Evolutionary conservation across 2,329 filamentous ascomycete genomes (phyloP).

Genomic region (Fusarium sp.): DNA sequence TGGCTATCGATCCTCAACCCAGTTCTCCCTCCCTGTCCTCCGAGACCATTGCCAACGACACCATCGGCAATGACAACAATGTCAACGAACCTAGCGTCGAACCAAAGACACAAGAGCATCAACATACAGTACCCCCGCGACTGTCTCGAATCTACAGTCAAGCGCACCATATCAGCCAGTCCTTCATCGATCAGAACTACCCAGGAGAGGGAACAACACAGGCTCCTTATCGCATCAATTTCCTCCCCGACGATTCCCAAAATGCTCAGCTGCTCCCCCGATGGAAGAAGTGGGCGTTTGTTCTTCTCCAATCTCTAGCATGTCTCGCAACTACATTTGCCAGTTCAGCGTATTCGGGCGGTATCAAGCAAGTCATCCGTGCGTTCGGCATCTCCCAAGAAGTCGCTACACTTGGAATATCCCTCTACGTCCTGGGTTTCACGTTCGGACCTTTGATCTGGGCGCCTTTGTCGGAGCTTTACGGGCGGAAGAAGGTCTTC

Average conservation of each 20-base stretch:
- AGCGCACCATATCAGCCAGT: background rate
- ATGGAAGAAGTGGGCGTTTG: conserved; percentile 72
- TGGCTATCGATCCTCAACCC: background rate
- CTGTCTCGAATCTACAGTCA: background rate
- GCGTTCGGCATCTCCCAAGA: conserved; percentile 64
- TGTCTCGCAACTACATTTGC: conserved; percentile 76
- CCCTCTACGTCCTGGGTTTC: conserved; percentile 71
- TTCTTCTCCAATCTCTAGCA: conserved; percentile 62
- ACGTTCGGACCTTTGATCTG: conserved; percentile 70
- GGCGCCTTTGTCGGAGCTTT: conserved; percentile 73
- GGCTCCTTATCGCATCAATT: conserved; percentile 75
- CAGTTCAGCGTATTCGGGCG: conserved; percentile 73
- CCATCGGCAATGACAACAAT: background rate
- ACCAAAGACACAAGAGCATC: background rate
- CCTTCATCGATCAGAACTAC: conserved; percentile 51
- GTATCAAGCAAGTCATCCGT: conserved; percentile 61
- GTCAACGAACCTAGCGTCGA: background rate
- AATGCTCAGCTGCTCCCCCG: conserved; percentile 70
- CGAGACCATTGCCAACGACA: background rate
- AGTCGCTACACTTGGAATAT: conserved; percentile 69
- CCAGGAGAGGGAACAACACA: conserved; percentile 70
- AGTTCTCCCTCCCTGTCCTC: background rate
- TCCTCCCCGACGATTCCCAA: conserved; percentile 71
- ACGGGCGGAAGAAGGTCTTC: conserved; percentile 68
- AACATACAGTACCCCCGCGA: background rate